A percentile compares a stretch with the other conserved stretches of the same genome.
These are phyloP conservation scores for Torrubiella hemipterigena DNA, from an alignment of 2,329 filamentous ascomycete species.

Conservation along the genomic window DNA sequence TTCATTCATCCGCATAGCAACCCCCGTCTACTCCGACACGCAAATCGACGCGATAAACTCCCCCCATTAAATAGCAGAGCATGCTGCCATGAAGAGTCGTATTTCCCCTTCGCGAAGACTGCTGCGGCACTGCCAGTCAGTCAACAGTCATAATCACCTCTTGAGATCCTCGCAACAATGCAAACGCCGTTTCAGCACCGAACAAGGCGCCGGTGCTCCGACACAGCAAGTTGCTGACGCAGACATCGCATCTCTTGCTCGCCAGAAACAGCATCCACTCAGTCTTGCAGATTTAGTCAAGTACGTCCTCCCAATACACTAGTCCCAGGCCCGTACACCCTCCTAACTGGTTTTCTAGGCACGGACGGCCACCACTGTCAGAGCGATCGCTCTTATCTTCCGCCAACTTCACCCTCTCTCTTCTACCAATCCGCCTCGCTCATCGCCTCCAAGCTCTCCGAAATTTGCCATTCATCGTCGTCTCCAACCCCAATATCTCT, in stretches of 20 bases:
- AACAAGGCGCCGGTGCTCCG: constrained; percentile 6
- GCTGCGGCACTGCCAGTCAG: no score
- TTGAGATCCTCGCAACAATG: no score
- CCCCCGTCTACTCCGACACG: no score
- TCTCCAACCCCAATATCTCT: constrained; percentile 91
- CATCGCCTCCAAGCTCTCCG: constrained; percentile 87
- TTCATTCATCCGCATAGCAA: no score
- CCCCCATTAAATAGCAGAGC: no score
- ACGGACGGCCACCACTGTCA: constrained; percentile 75
- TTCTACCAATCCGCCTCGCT: constrained; percentile 83
- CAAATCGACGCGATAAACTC: no score
- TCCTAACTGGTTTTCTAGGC: constrained; percentile 23
- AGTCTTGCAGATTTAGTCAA: constrained; percentile 82
- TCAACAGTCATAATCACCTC: no score
- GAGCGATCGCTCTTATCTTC: constrained; percentile 71
- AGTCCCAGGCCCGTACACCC: constrained; percentile 1
- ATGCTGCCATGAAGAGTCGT: no score
- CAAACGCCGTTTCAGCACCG: not conserved
- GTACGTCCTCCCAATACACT: constrained; percentile 30
- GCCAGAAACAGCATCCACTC: constrained; percentile 65
- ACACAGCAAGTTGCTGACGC: constrained; percentile 45
- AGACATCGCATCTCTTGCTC: constrained; percentile 68
- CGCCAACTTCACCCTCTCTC: constrained; percentile 88
- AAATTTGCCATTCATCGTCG: constrained; percentile 93
- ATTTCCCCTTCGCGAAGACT: no score